Evolutionary conservation across 2,329 filamentous ascomycete species (phyloP), one percentile per base, ranked within the genome.

Genomic region (Simplicillium sp.): DNA sequence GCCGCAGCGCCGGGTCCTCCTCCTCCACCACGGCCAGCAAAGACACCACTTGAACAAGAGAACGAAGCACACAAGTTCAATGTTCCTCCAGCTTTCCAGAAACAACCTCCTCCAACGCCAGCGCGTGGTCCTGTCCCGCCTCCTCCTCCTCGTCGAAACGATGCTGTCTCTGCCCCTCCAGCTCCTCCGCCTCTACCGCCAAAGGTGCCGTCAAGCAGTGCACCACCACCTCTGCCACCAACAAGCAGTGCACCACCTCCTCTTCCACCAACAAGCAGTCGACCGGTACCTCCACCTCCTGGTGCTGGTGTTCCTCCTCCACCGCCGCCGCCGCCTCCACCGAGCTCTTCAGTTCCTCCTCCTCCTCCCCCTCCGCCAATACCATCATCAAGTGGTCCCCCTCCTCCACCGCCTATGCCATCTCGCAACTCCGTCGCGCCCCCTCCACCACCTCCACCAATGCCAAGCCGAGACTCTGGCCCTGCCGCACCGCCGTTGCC

Each of bases 61-160:
- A 68, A 72, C 36, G 60, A 68, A 15, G 50, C 56, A 4, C 70
- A 75, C 40, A 82, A 70, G 49, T 88, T 87, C 54, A 77, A 75
- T 29, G 86, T 94, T 6, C 87, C 89, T 41, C 88, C 89, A 7
- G 79, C 86, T 3, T 94, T 94, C 54, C 77, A 82, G 52, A 76
- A 77, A 34, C 69, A 70, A n/a, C 82, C 85, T 32, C 85, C 86
- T n/a, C 80, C 84, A 38, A 82, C 86, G 17, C 84, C 85, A 31
- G 80, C 73, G 56, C 79, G 85, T 48, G 78, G 77, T 25, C 69
- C 80, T 31, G 77, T 82, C 14, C 86, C 87, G 46, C 85, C 85
- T 28, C 83, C 84, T 9, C 83, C 79, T 3, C 77, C 81, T 13
- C 70, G 68, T 29, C 58, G 65, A 46, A 54, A 60, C 38, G 42